Percentiles rank a stretch among this genome's conserved stretches.
Evolutionary conservation across 768 basidiomycete species (phyloP).

Genomic region (Obba rivulosa): DNA sequence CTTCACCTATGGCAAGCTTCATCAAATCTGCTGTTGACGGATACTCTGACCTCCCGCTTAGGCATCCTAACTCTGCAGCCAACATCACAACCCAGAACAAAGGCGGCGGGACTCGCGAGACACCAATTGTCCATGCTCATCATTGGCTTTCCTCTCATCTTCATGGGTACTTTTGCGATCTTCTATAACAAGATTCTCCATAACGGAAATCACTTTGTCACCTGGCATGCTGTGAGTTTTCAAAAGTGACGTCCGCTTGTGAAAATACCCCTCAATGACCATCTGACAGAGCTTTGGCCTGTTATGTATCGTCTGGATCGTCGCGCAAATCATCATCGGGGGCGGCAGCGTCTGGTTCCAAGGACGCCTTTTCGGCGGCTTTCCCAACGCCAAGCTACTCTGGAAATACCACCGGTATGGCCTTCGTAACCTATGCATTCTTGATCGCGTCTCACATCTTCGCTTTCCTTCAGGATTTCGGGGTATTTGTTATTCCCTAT

Average conservation of each 20-base stretch:
- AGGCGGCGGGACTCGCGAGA: slow-evolving; percentile 59
- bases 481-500: slow-evolving; percentile 67
- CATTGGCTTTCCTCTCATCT: slow-evolving; percentile 50
- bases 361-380: slow-evolving; percentile 68
- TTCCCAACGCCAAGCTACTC: slow-evolving; percentile 59
- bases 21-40: neutral
- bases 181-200: slow-evolving; percentile 53
- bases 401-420: slow-evolving; percentile 82
- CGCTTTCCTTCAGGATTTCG: slow-evolving; percentile 42
- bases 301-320: slow-evolving; percentile 54
- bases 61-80: slow-evolving; percentile 75
- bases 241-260: slow-evolving; percentile 1
- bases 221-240: slow-evolving; percentile 68
- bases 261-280: neutral
- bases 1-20: slow-evolving; percentile 38
- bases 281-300: slow-evolving; percentile 54
- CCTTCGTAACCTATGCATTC: neutral
- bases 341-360: slow-evolving; percentile 75
- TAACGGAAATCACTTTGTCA: slow-evolving; percentile 51
- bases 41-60: slow-evolving; percentile 19
- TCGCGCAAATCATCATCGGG: slow-evolving; percentile 56
- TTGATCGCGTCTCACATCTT: neutral
- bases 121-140: slow-evolving; percentile 63
- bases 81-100: slow-evolving; percentile 58
- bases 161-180: slow-evolving; percentile 58